These are phyloP conservation scores for Rubroboletus pulcherrimus DNA, from an alignment of 768 basidiomycete genomes.

Conservation along the genomic window DNA sequence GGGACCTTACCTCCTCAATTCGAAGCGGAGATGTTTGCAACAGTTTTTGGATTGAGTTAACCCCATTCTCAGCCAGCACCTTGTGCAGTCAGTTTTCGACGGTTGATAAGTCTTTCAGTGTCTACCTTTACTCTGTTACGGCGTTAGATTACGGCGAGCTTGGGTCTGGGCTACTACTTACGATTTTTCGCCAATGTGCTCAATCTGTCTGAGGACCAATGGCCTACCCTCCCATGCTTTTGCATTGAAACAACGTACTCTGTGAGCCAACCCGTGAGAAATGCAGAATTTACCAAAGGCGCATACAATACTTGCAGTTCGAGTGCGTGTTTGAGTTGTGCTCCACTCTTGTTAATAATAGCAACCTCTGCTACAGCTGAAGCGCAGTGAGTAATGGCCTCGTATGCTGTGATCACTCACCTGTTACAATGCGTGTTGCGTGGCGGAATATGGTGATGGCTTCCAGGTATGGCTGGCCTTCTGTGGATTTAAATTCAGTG, in stretches of 20 bases:
- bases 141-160: not conserved
- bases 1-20: slow-evolving; percentile 56
- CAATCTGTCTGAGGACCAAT: slow-evolving; percentile 79
- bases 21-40: slow-evolving; percentile 52
- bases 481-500: slow-evolving; percentile 64
- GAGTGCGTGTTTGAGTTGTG: slow-evolving; percentile 65
- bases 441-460: slow-evolving; percentile 70
- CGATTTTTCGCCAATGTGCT: slow-evolving; percentile 93
- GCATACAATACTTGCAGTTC: slow-evolving; percentile 55
- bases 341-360: slow-evolving; percentile 58
- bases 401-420: slow-evolving; percentile 33
- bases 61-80: slow-evolving; percentile 73
- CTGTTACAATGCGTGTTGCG: slow-evolving; percentile 69
- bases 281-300: not conserved
- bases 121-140: slow-evolving; percentile 24
- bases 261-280: slow-evolving; percentile 26
- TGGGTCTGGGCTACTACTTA: slow-evolving; percentile 33
- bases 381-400: slow-evolving; percentile 4
- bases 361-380: slow-evolving; percentile 78
- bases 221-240: slow-evolving; percentile 93
- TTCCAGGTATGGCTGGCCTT: slow-evolving; percentile 72
- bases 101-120: not conserved
- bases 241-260: slow-evolving; percentile 72
- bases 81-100: slow-evolving; percentile 31
- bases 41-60: slow-evolving; percentile 57